These are phyloP conservation scores for Fraxinus anomala DNA, from an alignment of 257 asterid genomes.

Conservation along the genomic window DNA sequence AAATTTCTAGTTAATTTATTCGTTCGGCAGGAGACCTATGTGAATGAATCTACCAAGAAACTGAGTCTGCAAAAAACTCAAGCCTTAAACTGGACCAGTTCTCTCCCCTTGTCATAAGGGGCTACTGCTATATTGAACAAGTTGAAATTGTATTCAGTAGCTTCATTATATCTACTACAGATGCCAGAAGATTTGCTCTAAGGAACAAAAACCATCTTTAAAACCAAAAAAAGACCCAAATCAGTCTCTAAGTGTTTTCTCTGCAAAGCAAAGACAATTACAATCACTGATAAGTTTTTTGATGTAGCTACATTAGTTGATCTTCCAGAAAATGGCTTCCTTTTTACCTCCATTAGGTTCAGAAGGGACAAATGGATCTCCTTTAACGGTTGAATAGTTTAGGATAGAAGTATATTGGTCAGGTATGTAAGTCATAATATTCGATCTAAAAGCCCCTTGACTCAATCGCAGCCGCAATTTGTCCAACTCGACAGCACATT, in stretches of 20 bases:
- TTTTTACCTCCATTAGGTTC: slow-evolving; percentile 27
- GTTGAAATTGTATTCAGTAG: slow-evolving; percentile 38
- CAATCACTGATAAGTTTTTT: slow-evolving; percentile 48
- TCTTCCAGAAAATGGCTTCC: slow-evolving; percentile 28
- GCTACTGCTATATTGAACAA: slow-evolving; percentile 28
- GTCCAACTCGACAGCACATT: too few relatives aligned
- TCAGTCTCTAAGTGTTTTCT: slow-evolving; percentile 43
- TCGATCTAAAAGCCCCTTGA: too few relatives aligned
- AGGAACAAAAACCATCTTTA: slow-evolving; percentile 69
- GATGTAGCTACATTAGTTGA: slow-evolving; percentile 25
- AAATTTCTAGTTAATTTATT: slow-evolving; percentile 55
- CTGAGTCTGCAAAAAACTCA: slow-evolving; percentile 24
- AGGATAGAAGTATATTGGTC: too few relatives aligned
- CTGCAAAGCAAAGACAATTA: slow-evolving; percentile 43
- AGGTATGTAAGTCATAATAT: too few relatives aligned
- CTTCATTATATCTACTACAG: slow-evolving; percentile 45
- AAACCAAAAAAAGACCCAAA: slow-evolving; percentile 42
- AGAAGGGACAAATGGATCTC: neutral
- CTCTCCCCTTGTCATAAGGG: slow-evolving; percentile 30
- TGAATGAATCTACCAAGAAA: slow-evolving; percentile 39
- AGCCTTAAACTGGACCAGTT: slow-evolving; percentile 21
- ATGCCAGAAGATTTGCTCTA: slow-evolving; percentile 53
- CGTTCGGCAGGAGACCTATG: slow-evolving; percentile 45
- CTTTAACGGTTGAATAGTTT: neutral
- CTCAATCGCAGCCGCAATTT: too few relatives aligned